These are phyloP conservation scores for Vachellia pachyceras DNA, from an alignment of 306 rosid species.

Conservation along the genomic window DNA sequence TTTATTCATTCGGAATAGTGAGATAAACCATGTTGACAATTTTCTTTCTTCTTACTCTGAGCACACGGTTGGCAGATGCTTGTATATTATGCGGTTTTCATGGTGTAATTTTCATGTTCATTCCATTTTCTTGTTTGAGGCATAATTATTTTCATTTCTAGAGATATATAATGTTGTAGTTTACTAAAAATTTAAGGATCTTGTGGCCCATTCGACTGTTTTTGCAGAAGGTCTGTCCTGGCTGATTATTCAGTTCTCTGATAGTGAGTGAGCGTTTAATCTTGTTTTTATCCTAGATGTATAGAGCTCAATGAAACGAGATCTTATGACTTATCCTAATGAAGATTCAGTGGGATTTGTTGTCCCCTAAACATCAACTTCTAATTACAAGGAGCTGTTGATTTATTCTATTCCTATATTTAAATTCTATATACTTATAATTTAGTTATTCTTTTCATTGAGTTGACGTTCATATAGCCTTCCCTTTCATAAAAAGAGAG, in stretches of 20 bases:
- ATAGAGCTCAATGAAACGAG: not conserved
- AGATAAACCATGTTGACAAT: not conserved
- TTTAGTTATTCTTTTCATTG: not conserved
- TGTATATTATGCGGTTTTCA: not conserved
- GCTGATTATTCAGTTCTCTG: not conserved
- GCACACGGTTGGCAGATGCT: not conserved
- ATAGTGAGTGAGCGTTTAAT: not conserved
- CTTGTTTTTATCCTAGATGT: not conserved
- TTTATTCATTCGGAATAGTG: constrained; percentile 18
- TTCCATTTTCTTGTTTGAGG: not conserved
- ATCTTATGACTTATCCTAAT: not conserved
- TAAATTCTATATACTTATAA: not conserved
- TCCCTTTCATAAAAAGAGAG: not conserved
- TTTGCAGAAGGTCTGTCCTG: not conserved
- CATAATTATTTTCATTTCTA: not conserved
- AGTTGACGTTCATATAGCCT: not conserved
- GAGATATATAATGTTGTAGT: not conserved
- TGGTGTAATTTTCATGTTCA: not conserved
- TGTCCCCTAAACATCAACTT: not conserved
- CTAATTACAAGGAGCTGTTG: not conserved
- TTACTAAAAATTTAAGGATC: not conserved
- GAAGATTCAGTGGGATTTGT: not conserved
- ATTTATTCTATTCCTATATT: not conserved
- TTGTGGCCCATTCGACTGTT: not conserved
- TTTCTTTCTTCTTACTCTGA: constrained; percentile 21